These are phyloP conservation scores for Periconia sp. DNA, from an alignment of 2,329 filamentous ascomycete species.

Conservation along the genomic window DNA sequence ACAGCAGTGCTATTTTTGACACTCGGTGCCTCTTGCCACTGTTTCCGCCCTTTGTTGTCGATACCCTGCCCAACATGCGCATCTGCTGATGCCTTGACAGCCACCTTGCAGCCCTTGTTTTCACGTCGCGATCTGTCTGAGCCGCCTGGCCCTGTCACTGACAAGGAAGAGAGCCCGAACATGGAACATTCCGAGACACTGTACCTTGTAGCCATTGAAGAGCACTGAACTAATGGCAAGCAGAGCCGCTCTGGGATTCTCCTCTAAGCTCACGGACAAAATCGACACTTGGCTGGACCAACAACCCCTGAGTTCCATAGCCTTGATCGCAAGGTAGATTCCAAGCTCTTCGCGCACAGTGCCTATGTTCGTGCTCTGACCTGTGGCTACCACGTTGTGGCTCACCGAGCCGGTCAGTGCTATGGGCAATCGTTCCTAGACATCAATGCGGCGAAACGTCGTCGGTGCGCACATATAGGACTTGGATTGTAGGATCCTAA, in stretches of 20 bases:
- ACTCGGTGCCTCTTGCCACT: neutral
- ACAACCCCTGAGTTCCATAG: no score
- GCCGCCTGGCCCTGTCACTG: no score
- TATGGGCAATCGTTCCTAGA: neutral
- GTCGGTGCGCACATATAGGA: no score
- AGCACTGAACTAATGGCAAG: neutral
- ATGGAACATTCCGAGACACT: neutral
- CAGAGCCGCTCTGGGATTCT: neutral
- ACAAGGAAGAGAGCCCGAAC: neutral
- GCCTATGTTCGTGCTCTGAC: neutral
- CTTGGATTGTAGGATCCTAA: no score
- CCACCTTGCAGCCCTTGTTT: neutral
- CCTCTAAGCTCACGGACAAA: neutral
- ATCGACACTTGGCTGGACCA: no score
- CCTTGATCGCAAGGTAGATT: neutral
- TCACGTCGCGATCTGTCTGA: neutral
- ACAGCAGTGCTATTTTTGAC: neutral
- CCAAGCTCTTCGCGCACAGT: neutral
- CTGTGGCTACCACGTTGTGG: constrained; percentile 1
- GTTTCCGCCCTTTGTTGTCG: no score
- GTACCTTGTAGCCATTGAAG: neutral
- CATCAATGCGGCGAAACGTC: constrained; percentile 1
- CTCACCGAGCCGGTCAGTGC: neutral
- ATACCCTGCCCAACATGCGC: neutral
- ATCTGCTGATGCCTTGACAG: neutral